Base-by-base conservation (phyloP, 2,329 filamentous ascomycete genomes). In the Colletotrichum eremochloae region DNA sequence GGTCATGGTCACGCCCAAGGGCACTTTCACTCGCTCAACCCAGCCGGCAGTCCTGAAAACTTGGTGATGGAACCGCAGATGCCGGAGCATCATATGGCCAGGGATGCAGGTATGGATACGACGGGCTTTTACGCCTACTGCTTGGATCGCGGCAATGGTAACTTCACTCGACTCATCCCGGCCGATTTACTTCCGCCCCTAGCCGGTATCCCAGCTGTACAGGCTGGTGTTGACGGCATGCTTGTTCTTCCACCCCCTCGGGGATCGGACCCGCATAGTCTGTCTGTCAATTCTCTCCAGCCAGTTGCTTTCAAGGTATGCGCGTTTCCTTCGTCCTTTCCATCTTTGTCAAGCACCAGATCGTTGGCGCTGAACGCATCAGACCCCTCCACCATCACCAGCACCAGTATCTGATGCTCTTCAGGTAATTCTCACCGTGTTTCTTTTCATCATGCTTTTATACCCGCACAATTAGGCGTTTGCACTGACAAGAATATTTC, bases 161-260 rank as follows among this genome's bases (percentile, higher is more conserved):
- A 82, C 58, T 87, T 84, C 71, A 90, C 89, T 6, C 82, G 86
- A 3, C 84, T 91, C 0, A 81, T 91, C 18, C 87, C 87, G 0
- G 88, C 86, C 0, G 89, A 91, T 73, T 81, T 84, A 80, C 79
- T 91, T 14, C 86, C 85, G 0, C 77, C 80, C 4, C 76, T 86
- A 44, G 75, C 79, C 7, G 83, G 85, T 56, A 80, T 90, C 5
- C 84, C 86, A 1, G 75, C 82, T 1, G 67, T 80, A 1, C 83
- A 88, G 77, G 68, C 76, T 12, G 79, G 77, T 46, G 78, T 78
- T 31, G 74, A 76, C 8, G 85, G 85, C 15, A 84, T 89, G 84
- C 78, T 87, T 6, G 81, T 88, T 7, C 77, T 90, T 29, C 84
- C 86, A 0, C 75, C 81, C 11, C 82, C 86, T 20, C 77, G 78